Percentiles rank a stretch among this genome's conserved stretches.
Evolutionary conservation across 2,329 filamentous ascomycete genomes (phyloP).

Genomic region (Neurospora crassa): DNA sequence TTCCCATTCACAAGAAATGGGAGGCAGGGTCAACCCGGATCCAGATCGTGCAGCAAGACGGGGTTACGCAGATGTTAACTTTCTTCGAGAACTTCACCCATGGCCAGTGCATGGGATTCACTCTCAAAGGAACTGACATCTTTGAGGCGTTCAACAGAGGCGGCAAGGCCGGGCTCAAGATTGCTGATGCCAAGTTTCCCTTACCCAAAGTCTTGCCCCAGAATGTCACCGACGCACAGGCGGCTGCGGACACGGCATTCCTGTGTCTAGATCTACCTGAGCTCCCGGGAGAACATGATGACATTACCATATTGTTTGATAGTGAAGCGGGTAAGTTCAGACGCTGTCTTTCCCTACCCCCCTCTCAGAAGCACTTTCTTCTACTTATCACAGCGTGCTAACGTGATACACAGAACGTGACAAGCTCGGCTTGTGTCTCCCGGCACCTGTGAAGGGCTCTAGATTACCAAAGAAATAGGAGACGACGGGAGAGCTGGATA

Average conservation of each 20-base stretch:
- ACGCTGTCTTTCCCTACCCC: background rate
- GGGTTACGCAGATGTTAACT: slow-evolving; percentile 65
- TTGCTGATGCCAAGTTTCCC: slow-evolving; percentile 86
- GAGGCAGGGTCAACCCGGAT: slow-evolving; percentile 72
- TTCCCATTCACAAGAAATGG: slow-evolving; percentile 92
- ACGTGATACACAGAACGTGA: slow-evolving; percentile 38
- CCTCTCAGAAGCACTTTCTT: background rate
- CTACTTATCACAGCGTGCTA: background rate
- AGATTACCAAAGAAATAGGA: slow-evolving; percentile 14
- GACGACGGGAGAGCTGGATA: slow-evolving; percentile 4
- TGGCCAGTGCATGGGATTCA: slow-evolving; percentile 81
- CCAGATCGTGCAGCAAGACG: slow-evolving; percentile 70
- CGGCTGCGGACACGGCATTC: slow-evolving; percentile 58
- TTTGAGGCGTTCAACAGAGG: slow-evolving; percentile 61
- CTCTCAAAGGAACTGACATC: slow-evolving; percentile 72
- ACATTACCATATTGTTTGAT: slow-evolving; percentile 80
- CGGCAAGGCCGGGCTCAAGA: slow-evolving; percentile 62
- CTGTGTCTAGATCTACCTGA: slow-evolving; percentile 81
- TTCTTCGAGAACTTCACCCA: slow-evolving; percentile 87
- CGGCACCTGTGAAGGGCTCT: slow-evolving; percentile 46
- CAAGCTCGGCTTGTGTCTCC: slow-evolving; percentile 39
- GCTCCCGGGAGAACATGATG: slow-evolving; percentile 85
- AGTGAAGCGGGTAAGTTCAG: slow-evolving; percentile 57
- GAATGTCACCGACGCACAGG: slow-evolving; percentile 25
- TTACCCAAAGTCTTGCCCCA: slow-evolving; percentile 50